Base-by-base conservation (phyloP, 1,284 basidiomycete genomes). In the Moesziomyces antarcticus region DNA sequence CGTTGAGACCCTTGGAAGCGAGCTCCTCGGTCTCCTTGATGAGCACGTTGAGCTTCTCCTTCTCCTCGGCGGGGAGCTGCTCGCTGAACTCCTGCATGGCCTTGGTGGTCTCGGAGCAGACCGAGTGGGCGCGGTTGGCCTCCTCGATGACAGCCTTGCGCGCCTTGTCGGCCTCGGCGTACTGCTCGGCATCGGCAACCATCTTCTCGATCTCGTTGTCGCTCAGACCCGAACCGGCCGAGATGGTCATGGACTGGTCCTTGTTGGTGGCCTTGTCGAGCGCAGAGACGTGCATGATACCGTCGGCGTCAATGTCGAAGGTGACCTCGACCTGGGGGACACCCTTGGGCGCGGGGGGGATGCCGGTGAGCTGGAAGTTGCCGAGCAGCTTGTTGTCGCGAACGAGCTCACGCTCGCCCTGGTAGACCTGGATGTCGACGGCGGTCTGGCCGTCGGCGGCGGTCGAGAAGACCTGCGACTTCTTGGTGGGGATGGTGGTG, bases 401-500 rank as follows among this genome's bases (percentile, higher is more conserved):
- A 58, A 94, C 93, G 77, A 98, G 90, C 86, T 97, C 94, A 88
- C 96, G 94, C 88, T 98, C 97, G 84, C 96, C 96, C 87, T 98
- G 94, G 88, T 90, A 97, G 80, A 97, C 93, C 89, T 97, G 84
- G 82, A 86, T 73, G 91, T 96, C 87, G 96, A 97, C 80, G 42
- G 72, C 93, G 91, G 78, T 97, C 93, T 64, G 93, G 46, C 85
- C 85, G 50, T 86, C 85, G 51, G 85, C 96, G 49, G 96, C 96
- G 22, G 97, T 99, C 21, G 96, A 98, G 89, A 98, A 99, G 58
- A 92, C 92, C 85, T 98, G 95, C 4, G 93, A 94, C 90, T 99
- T 98, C 90, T 98, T 99, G 83, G 95, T 98, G 21, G 96, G 96
- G 86, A 98, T 98, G 69, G 96, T 98, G 20, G 96, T 99, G 88